A percentile compares a stretch with the other conserved stretches of the same genome.
phyloP scores from a whole-genome alignment of 2,329 filamentous ascomycete species.

The Fusarium proliferatum region DNA sequence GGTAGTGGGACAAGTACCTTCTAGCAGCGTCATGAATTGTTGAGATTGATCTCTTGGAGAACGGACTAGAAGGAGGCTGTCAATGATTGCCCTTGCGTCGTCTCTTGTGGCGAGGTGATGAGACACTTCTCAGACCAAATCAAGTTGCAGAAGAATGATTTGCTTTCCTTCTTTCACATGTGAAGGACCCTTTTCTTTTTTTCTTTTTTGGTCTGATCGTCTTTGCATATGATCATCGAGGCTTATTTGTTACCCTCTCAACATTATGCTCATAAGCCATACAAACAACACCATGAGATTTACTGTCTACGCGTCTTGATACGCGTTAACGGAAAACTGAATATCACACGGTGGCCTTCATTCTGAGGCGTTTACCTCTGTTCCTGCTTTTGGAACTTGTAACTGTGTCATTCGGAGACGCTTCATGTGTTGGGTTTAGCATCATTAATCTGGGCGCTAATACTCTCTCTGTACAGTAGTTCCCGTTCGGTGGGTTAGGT shows the following conservation, averaged over 20 bases:
- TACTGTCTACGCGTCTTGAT: conserved; percentile 21
- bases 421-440: conserved; percentile 21
- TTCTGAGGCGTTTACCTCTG: conserved; percentile 4
- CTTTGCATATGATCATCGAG: conserved; percentile 23
- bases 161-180: conserved; percentile 21
- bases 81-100: conserved; percentile 30
- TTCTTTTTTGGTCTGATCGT: background rate
- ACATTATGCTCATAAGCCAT: conserved; percentile 6
- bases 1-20: conserved; percentile 1
- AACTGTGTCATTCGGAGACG: conserved; percentile 9
- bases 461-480: background rate
- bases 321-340: conserved; percentile 19
- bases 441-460: conserved; percentile 20
- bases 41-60: conserved; percentile 20
- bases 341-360: background rate
- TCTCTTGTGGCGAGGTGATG: conserved; percentile 30
- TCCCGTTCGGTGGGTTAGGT: conserved; percentile 19
- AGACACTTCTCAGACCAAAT: conserved; percentile 35
- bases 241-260: conserved; percentile 4
- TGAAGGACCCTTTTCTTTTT: conserved; percentile 30
- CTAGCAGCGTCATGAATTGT: background rate
- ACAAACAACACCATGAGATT: conserved; percentile 15
- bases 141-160: conserved; percentile 18
- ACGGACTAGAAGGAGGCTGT: conserved; percentile 27
- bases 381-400: background rate